Conservation (phyloP, 1,284 basidiomycete genomes). For the Farysia itapuensis region DNA sequence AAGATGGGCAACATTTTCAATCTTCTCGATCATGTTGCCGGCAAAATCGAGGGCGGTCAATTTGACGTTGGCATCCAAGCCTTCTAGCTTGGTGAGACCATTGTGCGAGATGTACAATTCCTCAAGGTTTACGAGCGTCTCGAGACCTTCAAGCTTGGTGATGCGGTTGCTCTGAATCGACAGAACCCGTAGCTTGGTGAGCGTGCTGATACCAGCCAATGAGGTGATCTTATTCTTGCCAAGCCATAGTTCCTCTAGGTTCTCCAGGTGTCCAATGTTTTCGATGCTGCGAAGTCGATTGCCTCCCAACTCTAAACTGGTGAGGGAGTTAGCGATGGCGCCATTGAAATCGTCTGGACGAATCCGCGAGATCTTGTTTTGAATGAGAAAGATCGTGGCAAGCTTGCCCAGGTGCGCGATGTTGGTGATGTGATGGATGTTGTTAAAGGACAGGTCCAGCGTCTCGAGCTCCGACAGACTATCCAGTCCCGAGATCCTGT, state of each 20-base stretch:
- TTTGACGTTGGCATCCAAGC: conserved; percentile 67
- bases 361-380: conserved; percentile 88
- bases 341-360: conserved; percentile 65
- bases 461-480: conserved; percentile 70
- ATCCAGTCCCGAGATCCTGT: conserved; percentile 47
- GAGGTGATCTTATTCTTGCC: conserved; percentile 68
- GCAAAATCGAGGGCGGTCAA: conserved; percentile 85
- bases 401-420: conserved; percentile 67
- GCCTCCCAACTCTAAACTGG: conserved; percentile 87
- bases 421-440: conserved; percentile 66
- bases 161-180: conserved; percentile 89
- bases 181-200: conserved; percentile 60
- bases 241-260: conserved; percentile 89
- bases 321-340: conserved; percentile 68
- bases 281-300: conserved; percentile 89
- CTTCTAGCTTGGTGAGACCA: conserved; percentile 80
- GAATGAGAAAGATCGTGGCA: conserved; percentile 85
- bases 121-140: conserved; percentile 66
- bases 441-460: conserved; percentile 93
- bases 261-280: conserved; percentile 76
- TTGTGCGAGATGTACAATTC: conserved; percentile 95
- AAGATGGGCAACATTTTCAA: conserved; percentile 81
- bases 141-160: conserved; percentile 77
- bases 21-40: conserved; percentile 75
- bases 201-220: conserved; percentile 23